A percentile compares a stretch with the other conserved stretches of the same genome.
Evolutionary conservation across 2,329 filamentous ascomycete species (phyloP).

Genomic region (Beauveria sp.): DNA sequence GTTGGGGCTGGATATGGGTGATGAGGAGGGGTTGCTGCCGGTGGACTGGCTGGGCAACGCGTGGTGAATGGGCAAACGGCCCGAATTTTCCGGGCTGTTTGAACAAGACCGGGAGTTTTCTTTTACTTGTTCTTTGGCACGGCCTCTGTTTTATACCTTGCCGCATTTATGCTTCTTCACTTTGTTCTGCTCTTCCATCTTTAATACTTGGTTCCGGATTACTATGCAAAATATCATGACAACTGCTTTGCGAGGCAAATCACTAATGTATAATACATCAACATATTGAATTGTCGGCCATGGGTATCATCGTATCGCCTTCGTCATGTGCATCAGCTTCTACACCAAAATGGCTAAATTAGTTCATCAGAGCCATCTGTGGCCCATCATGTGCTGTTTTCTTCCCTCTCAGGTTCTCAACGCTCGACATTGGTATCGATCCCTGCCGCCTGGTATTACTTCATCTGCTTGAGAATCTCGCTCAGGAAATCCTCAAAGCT

Average conservation of each 20-base stretch:
- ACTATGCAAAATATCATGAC: not conserved
- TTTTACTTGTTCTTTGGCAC: too few species aligned
- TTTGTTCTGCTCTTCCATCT: too few species aligned
- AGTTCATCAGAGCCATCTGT: not conserved
- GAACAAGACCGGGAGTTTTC: too few species aligned
- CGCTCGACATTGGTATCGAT: too few species aligned
- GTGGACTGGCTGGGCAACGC: not conserved
- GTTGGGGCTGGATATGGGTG: not conserved
- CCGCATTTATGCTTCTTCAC: too few species aligned
- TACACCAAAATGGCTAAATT: not conserved
- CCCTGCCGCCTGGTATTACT: slow-evolving; percentile 25
- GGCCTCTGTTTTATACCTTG: too few species aligned
- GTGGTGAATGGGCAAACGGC: not conserved
- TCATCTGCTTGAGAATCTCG: slow-evolving; percentile 56
- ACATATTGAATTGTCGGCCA: not conserved
- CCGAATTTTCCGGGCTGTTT: too few species aligned
- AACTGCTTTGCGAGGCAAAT: not conserved
- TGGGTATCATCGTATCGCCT: slow-evolving; percentile 9
- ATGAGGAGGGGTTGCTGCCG: not conserved
- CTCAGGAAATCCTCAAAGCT: slow-evolving; percentile 77
- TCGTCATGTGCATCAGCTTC: not conserved
- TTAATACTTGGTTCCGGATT: not conserved
- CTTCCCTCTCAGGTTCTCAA: too few species aligned
- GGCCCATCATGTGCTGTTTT: not conserved
- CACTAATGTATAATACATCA: not conserved